These are phyloP conservation scores for Grosmannia penicillata DNA, from an alignment of 2,329 filamentous ascomycete genomes.

Conservation along the genomic window DNA sequence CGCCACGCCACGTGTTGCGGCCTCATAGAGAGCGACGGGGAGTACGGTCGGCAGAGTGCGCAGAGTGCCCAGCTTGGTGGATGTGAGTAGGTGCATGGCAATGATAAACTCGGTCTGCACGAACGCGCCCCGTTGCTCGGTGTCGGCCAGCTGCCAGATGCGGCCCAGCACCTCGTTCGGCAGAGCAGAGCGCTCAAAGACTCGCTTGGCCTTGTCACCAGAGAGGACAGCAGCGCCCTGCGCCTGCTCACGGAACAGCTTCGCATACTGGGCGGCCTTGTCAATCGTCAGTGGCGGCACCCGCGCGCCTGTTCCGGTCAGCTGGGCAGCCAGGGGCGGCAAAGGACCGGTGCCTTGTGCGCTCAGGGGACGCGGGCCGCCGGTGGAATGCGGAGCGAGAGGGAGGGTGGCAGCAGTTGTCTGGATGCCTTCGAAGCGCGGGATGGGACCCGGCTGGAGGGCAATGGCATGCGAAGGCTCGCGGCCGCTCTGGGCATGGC, in stretches of 20 bases:
- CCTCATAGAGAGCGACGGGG: slow-evolving; percentile 78
- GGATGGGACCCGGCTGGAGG: slow-evolving; percentile 73
- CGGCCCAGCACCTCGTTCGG: slow-evolving; percentile 83
- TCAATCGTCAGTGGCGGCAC: slow-evolving; percentile 80
- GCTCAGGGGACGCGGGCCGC: slow-evolving; percentile 23
- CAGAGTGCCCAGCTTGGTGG: slow-evolving; percentile 72
- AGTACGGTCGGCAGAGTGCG: slow-evolving; percentile 66
- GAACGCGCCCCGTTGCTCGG: slow-evolving; percentile 77
- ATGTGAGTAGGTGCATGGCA: slow-evolving; percentile 92
- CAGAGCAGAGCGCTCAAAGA: slow-evolving; percentile 85
- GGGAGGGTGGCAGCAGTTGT: slow-evolving; percentile 18
- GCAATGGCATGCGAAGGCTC: slow-evolving; percentile 71
- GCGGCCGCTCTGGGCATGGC: slow-evolving; percentile 80
- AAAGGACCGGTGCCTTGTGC: slow-evolving; percentile 43
- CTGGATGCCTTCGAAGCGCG: slow-evolving; percentile 70
- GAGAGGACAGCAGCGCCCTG: slow-evolving; percentile 59
- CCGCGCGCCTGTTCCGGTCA: slow-evolving; percentile 39
- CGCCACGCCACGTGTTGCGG: slow-evolving; percentile 53
- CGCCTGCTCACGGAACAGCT: slow-evolving; percentile 81
- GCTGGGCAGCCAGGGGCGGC: slow-evolving; percentile 7
- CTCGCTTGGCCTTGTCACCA: slow-evolving; percentile 77
- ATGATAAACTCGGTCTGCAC: slow-evolving; percentile 90
- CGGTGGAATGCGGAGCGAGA: slow-evolving; percentile 14
- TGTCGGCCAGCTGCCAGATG: slow-evolving; percentile 93
- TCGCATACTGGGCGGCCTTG: slow-evolving; percentile 77